These are phyloP conservation scores for Colletotrichum sp. DNA, from an alignment of 2,329 filamentous ascomycete species.

Conservation along the genomic window DNA sequence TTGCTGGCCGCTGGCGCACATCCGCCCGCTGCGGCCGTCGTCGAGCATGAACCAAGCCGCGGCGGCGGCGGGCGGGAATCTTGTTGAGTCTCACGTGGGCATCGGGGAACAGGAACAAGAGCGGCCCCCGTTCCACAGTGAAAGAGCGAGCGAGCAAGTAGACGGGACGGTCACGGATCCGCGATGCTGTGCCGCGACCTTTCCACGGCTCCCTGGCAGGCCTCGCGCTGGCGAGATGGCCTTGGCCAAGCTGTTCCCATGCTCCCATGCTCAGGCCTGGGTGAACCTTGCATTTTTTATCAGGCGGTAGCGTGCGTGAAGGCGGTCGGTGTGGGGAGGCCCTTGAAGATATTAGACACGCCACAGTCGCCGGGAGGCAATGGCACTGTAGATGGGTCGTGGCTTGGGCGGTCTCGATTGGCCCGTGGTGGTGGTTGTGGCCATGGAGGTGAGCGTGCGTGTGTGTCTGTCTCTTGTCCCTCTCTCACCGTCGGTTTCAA, in stretches of 20 bases:
- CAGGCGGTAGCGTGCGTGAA: constrained; percentile 13
- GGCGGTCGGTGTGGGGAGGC: constrained; percentile 16
- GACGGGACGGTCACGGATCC: not conserved
- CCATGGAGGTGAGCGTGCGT: not conserved
- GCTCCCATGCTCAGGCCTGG: constrained; percentile 15
- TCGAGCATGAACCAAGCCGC: constrained; percentile 12
- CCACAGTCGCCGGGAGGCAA: not conserved
- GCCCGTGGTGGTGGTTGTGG: not conserved
- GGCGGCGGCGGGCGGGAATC: constrained; percentile 6
- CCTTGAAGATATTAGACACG: constrained; percentile 10
- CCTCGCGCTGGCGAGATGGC: not conserved
- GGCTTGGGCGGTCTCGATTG: constrained; percentile 3
- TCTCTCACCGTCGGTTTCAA: constrained; percentile 12
- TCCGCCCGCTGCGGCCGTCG: not conserved
- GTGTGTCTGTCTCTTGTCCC: not conserved
- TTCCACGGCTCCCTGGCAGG: not conserved
- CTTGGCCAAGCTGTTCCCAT: constrained; percentile 15
- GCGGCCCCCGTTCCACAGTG: constrained; percentile 13
- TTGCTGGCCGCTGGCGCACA: constrained; percentile 7
- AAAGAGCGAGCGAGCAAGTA: not conserved
- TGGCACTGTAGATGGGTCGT: not conserved
- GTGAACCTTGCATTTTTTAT: constrained; percentile 18
- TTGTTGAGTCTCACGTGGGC: constrained; percentile 18
- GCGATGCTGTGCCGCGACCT: constrained; percentile 14
- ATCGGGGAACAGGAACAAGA: not conserved